phyloP scores from a whole-genome alignment of 805 yeast species.

The Grigorovia yakushimaensis region DNA sequence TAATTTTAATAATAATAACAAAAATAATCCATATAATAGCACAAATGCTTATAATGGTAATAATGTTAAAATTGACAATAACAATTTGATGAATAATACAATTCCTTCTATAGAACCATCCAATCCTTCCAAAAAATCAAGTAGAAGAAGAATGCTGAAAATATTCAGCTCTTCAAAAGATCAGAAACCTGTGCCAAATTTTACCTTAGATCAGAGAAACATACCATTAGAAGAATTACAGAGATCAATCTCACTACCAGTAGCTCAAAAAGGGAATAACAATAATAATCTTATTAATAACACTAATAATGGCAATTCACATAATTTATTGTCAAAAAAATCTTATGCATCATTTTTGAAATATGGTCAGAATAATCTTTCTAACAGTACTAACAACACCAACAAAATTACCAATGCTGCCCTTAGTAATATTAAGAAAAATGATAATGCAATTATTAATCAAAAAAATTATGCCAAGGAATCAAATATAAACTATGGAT shows the following conservation, averaged over 20 bases:
- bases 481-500: no score
- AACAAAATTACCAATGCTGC: not conserved
- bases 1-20: not conserved
- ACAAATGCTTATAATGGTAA: not conserved
- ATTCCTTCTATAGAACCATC: not conserved
- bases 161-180: slow-evolving; percentile 17
- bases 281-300: not conserved
- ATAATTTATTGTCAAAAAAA: slow-evolving; percentile 8
- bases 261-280: not conserved
- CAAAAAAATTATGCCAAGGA: no score
- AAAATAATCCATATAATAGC: not conserved
- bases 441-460: no score
- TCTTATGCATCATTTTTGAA: slow-evolving; percentile 18
- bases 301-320: not conserved
- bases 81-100: no score
- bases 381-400: not conserved
- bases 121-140: slow-evolving; percentile 17
- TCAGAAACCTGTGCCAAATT: not conserved
- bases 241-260: slow-evolving; percentile 5
- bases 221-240: not conserved
- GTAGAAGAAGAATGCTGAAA: slow-evolving; percentile 24
- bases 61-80: no score
- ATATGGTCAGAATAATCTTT: slow-evolving; percentile 8
- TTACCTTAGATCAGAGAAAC: not conserved
- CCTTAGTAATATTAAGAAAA: not conserved